A percentile compares a stretch with the other conserved stretches of the same genome.
Conservation (phyloP, 805 yeast genomes). For the Hanseniaspora mollemarum region DNA sequence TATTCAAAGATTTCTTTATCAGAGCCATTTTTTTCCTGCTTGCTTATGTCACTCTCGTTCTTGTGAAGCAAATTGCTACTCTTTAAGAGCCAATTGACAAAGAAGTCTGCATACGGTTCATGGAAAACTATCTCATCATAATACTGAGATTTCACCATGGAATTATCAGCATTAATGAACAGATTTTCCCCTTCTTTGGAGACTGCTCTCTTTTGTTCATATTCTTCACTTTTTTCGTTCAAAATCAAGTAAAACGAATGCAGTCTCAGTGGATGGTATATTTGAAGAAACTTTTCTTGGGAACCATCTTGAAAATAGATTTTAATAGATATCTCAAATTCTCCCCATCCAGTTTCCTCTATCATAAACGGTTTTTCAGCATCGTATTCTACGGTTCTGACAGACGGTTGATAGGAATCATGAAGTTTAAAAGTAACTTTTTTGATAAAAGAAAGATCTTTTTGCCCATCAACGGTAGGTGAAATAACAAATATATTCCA, state of each 20-base stretch:
- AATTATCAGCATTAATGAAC: slow-evolving; percentile 26
- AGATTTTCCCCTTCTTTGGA: slow-evolving; percentile 15
- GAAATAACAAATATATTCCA: slow-evolving; percentile 90
- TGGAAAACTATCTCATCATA: slow-evolving; percentile 90
- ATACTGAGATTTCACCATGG: slow-evolving; percentile 45
- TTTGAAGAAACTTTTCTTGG: slow-evolving; percentile 71
- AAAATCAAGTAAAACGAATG: slow-evolving; percentile 61
- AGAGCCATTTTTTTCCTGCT: background rate
- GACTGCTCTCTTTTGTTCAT: slow-evolving; percentile 4
- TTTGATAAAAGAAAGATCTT: slow-evolving; percentile 71
- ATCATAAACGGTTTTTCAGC: slow-evolving; percentile 62
- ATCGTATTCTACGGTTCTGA: slow-evolving; percentile 59
- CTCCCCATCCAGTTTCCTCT: slow-evolving; percentile 99
- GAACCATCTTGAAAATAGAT: slow-evolving; percentile 78
- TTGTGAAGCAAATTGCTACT: slow-evolving; percentile 7
- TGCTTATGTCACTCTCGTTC: background rate
- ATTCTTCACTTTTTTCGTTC: slow-evolving; percentile 34
- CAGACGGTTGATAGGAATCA: slow-evolving; percentile 80
- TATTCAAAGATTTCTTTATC: background rate
- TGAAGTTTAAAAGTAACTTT: slow-evolving; percentile 90
- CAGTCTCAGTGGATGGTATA: slow-evolving; percentile 79
- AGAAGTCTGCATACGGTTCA: slow-evolving; percentile 87
- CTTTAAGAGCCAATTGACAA: slow-evolving; percentile 25
- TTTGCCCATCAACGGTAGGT: slow-evolving; percentile 44
- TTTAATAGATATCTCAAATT: slow-evolving; percentile 82